These are phyloP conservation scores for Durotheca rogersii DNA, from an alignment of 495 filamentous ascomycete species.

Conservation along the genomic window DNA sequence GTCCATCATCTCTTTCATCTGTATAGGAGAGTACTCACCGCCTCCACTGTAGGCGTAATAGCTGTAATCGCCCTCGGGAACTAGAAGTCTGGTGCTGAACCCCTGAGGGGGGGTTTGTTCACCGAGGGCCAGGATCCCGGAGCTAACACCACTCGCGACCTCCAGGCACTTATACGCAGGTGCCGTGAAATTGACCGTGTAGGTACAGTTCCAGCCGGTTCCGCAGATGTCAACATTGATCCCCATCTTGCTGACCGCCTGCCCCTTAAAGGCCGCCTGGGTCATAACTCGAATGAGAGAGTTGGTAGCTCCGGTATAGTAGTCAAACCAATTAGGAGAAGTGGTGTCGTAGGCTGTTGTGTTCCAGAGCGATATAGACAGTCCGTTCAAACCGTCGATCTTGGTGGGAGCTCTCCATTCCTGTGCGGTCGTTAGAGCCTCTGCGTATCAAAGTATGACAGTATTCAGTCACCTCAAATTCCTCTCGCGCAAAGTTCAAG, in stretches of 20 bases:
- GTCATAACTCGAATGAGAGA: slow-evolving; percentile 30
- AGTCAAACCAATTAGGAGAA: slow-evolving; percentile 39
- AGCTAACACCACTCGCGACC: slow-evolving; percentile 37
- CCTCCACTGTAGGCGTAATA: slow-evolving; percentile 40
- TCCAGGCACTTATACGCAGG: slow-evolving; percentile 43
- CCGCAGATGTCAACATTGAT: slow-evolving; percentile 37
- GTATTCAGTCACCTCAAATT: slow-evolving; percentile 23
- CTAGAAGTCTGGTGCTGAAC: slow-evolving; percentile 35
- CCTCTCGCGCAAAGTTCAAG: slow-evolving; percentile 41
- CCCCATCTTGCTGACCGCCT: slow-evolving; percentile 29
- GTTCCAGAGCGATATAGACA: slow-evolving; percentile 39
- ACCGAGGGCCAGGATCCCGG: slow-evolving; percentile 30
- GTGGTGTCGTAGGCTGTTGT: slow-evolving; percentile 26
- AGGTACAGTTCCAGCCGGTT: slow-evolving; percentile 42
- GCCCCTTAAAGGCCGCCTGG: slow-evolving; percentile 35
- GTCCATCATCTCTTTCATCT: slow-evolving; percentile 34
- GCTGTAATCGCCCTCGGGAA: slow-evolving; percentile 36
- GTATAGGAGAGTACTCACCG: slow-evolving; percentile 39
- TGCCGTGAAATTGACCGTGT: slow-evolving; percentile 35
- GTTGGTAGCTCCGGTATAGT: slow-evolving; percentile 35
- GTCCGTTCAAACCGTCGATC: slow-evolving; percentile 30
- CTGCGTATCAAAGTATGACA: background rate
- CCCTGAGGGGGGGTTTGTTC: slow-evolving; percentile 19
- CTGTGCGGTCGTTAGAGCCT: slow-evolving; percentile 14
- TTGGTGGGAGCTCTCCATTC: slow-evolving; percentile 37